Base-by-base conservation (phyloP, 768 basidiomycete species). In the Mycena venus region DNA sequence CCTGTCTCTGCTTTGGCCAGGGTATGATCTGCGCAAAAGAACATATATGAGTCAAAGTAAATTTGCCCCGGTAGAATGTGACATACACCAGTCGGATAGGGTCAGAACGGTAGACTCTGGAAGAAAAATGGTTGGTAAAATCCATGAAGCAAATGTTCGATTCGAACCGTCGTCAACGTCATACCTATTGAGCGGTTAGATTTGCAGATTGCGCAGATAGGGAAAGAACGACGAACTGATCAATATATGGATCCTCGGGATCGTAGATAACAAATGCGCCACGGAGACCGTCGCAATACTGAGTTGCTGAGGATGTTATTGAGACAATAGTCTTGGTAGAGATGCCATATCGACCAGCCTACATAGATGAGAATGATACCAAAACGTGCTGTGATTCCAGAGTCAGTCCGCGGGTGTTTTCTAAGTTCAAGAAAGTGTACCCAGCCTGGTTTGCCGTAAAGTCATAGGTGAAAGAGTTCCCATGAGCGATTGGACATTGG, bases 191-290 rank as follows among this genome's bases (percentile, higher is more conserved):
- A 44, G 42, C 8, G 15, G 38, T 7, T 5, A 34, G 32, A 32
- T 9, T 10, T 3, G 25, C 23, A 27, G n/a, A n/a, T n/a, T n/a
- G n/a, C n/a, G n/a, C n/a, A n/a, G n/a, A n/a, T n/a, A 38, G 4
- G 4, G 3, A 36, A 34, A 7, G n/a, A n/a, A 21, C 1, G 21
- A 58, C 56, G 4, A 21, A 61, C 60, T 61, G 60, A 25, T 27
- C 25, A 17, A 61, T 36, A 17, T 61, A 61, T 6, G 65, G 65
- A 36, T 66, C 65, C 19, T 83, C 34, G 21, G 86, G 85, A 78
- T 89, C 88, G 71, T 88, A 89, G 34, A 89, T 83, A 11, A 89
- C 79, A 49, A 89, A 69, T 0, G 86, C 81, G 19, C 87, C 87
- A 21, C 86, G 82, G 29, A 86, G 78, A 19, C 87, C 86, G 42